phyloP scores from a whole-genome alignment of 768 basidiomycete species.

The Roridomyces roridus region DNA sequence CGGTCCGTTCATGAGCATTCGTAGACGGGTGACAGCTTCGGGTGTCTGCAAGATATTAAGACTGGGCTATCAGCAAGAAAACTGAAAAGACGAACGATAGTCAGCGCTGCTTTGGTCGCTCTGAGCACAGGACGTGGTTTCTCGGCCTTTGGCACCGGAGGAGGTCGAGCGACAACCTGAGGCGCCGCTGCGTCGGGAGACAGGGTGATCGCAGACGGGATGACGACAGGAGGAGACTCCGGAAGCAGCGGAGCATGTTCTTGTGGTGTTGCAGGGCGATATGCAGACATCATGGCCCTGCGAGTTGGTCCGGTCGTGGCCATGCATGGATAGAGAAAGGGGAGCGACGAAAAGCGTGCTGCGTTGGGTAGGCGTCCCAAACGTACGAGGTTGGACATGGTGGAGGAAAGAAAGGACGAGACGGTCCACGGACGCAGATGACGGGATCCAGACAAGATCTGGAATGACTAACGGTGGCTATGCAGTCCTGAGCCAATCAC shows the following conservation, averaged over 20 bases:
- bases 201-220: slow-evolving; percentile 52
- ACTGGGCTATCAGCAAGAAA: slow-evolving; percentile 2
- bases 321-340: slow-evolving; percentile 40
- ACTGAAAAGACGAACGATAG: slow-evolving; percentile 57
- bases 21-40: slow-evolving; percentile 74
- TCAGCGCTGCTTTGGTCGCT: slow-evolving; percentile 78
- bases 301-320: slow-evolving; percentile 45
- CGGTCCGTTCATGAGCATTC: slow-evolving; percentile 76
- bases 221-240: slow-evolving; percentile 59
- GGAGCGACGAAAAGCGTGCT: slow-evolving; percentile 36
- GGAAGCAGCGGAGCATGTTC: slow-evolving; percentile 33
- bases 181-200: slow-evolving; percentile 70
- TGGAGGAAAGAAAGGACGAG: slow-evolving; percentile 17
- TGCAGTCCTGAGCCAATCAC: slow-evolving; percentile 3
- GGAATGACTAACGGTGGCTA: not conserved
- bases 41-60: slow-evolving; percentile 64
- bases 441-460: slow-evolving; percentile 2
- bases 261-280: slow-evolving; percentile 43
- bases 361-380: slow-evolving; percentile 38
- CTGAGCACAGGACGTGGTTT: slow-evolving; percentile 70
- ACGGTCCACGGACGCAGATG: too few relatives aligned
- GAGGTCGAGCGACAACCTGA: slow-evolving; percentile 74
- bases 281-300: slow-evolving; percentile 73
- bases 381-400: slow-evolving; percentile 37
- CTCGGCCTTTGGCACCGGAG: slow-evolving; percentile 68